phyloP scores from a whole-genome alignment of 108 stramenopile species.

The Cyclostephanos invisitatus region DNA sequence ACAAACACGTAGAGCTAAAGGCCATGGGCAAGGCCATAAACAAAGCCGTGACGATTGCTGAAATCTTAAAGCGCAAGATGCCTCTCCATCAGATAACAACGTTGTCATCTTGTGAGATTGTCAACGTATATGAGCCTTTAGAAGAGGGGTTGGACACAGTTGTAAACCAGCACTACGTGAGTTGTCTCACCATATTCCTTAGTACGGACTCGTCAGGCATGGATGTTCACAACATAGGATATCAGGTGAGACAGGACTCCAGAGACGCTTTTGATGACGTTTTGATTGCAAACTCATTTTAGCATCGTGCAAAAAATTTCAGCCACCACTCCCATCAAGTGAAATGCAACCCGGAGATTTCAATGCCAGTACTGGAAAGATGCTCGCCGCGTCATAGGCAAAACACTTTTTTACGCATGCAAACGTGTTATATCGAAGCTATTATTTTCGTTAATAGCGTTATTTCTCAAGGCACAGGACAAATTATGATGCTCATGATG shows the following conservation, averaged over 20 bases:
- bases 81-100: conserved; percentile 80
- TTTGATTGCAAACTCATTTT: neutral
- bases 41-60: conserved; percentile 88
- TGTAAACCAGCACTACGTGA: conserved; percentile 72
- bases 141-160: conserved; percentile 88
- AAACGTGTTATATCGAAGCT: neutral
- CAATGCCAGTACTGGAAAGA: conserved; percentile 23
- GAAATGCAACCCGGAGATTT: conserved; percentile 54
- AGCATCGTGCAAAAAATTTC: neutral
- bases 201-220: conserved; percentile 54
- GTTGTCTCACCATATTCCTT: conserved; percentile 76
- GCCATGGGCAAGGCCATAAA: conserved; percentile 91
- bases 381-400: conserved; percentile 21
- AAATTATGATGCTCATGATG: neutral
- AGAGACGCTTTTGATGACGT: neutral
- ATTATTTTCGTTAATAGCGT: neutral
- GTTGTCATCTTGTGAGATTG: conserved; percentile 72
- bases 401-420: neutral
- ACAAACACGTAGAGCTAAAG: conserved; percentile 69
- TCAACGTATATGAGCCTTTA: conserved; percentile 85
- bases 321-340: conserved; percentile 45
- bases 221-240: conserved; percentile 74
- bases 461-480: neutral
- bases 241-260: conserved; percentile 52
- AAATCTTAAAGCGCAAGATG: conserved; percentile 86